Conservation (phyloP, 257 asterid species). For the Nicotiana benthamiana region DNA sequence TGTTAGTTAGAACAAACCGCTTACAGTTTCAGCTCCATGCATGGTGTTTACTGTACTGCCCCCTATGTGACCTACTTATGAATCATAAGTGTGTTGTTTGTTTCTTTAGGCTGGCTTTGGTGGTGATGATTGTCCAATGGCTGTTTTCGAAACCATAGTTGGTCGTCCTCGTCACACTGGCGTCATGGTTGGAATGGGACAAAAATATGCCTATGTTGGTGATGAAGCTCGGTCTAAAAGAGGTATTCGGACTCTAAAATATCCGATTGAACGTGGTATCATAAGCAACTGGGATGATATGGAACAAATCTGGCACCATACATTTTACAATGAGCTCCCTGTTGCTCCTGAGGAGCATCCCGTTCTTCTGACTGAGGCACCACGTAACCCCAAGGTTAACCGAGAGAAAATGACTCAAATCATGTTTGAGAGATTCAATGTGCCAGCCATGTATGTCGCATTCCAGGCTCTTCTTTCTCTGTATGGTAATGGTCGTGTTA, state of each 20-base stretch:
- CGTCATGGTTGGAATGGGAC: neutral
- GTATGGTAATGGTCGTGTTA: neutral
- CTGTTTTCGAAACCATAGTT: neutral
- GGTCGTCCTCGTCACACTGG: neutral
- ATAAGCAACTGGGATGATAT: neutral
- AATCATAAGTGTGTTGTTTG: neutral
- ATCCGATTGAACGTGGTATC: neutral
- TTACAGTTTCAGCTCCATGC: neutral
- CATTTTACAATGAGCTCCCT: neutral
- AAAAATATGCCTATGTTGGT: neutral
- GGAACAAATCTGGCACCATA: neutral
- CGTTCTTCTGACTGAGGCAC: neutral
- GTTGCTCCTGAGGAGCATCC: neutral
- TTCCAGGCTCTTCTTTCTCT: neutral
- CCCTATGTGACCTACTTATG: neutral
- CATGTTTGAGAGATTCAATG: neutral
- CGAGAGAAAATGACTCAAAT: neutral
- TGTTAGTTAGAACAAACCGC: neutral
- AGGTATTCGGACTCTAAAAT: neutral
- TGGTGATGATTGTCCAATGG: neutral
- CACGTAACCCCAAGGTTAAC: neutral
- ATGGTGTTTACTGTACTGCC: neutral
- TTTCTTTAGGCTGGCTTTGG: neutral
- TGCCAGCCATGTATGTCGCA: neutral
- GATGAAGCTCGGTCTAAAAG: neutral